Base-by-base conservation (phyloP, 495 filamentous ascomycete genomes). In the Penicillium dipodomyicola region DNA sequence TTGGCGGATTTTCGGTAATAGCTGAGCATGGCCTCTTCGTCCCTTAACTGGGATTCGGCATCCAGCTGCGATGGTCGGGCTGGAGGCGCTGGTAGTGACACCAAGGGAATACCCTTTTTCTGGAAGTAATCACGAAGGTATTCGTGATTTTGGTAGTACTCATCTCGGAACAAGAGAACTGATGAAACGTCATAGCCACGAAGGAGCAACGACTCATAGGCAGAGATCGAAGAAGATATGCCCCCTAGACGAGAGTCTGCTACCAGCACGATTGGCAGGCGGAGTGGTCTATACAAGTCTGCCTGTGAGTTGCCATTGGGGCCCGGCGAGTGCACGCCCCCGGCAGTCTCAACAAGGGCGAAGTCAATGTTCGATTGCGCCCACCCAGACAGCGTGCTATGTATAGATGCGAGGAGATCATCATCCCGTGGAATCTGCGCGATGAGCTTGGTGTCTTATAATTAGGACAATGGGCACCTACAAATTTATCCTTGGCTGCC, bases 221-320 rank as follows among this genome's bases (percentile, higher is more conserved):
- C 87, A 0, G 86, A 88, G 20, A 92, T 85, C 2, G 88, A 85
- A 3, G 85, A 75, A 3, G 85, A 86, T 48, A 92, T 92, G 5
- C 89, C 89, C 3, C 89, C 89, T 1, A 91, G 77, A 3, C 81
- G 81, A 23, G 81, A 77, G 65, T 92, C 89, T 9, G 84, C 87
- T 11, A 91, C 77, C 4, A 92, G 77, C 20, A 90, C 70, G n/a
- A 88, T 82, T 0, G 89, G 89, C 7, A 90, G 71, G 29, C 89
- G 76, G 0, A 92, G 76, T 1, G 87, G 83, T 2, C 83, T 77
- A 67, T 89, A 92, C 27, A 90, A 68, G 61, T 92, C 88, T 6
- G 84, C 88, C 63, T 92, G 89, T 0, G 85, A 86, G 27, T 76
- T 84, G n/a, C 87, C 88, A 52, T 83, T 86, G 11, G 87, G 88